These are phyloP conservation scores for Kwoniella europaea DNA, from an alignment of 768 basidiomycete genomes.

Conservation along the genomic window DNA sequence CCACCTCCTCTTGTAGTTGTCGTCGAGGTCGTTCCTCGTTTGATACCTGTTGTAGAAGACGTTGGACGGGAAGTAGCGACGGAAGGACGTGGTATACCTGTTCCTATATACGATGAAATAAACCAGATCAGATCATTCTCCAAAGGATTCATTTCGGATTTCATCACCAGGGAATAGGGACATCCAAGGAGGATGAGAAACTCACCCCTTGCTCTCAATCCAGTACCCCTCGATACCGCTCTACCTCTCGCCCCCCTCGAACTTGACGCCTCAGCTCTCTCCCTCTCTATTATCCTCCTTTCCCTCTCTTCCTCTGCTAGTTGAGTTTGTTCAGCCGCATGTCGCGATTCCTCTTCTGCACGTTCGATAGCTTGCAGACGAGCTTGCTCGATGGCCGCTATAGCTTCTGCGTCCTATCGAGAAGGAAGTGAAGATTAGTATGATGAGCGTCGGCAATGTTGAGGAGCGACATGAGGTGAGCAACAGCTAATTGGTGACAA, in stretches of 20 bases:
- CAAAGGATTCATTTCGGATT: no score
- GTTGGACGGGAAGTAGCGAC: conserved; percentile 13
- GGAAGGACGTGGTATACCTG: conserved; percentile 32
- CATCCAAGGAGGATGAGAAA: background rate
- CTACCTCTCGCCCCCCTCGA: conserved; percentile 21
- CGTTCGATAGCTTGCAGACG: conserved; percentile 15
- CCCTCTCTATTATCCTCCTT: conserved; percentile 12
- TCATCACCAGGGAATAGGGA: background rate
- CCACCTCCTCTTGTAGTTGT: conserved; percentile 21
- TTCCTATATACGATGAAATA: conserved; percentile 12
- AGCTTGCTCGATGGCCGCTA: conserved; percentile 16
- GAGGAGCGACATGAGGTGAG: no score
- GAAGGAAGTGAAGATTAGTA: background rate
- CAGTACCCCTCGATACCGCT: conserved; percentile 1
- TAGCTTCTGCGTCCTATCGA: conserved; percentile 23
- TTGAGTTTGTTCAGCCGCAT: conserved; percentile 25
- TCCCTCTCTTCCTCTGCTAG: conserved; percentile 30
- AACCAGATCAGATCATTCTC: background rate
- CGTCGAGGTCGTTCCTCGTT: conserved; percentile 15
- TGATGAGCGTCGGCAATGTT: background rate
- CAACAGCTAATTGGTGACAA: no score
- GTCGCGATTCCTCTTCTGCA: conserved; percentile 26
- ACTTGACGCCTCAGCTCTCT: conserved; percentile 8
- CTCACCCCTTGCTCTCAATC: conserved; percentile 21
- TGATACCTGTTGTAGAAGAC: background rate